phyloP scores from a whole-genome alignment of 805 yeast genomes.

The Brettanomyces naardenensis region DNA sequence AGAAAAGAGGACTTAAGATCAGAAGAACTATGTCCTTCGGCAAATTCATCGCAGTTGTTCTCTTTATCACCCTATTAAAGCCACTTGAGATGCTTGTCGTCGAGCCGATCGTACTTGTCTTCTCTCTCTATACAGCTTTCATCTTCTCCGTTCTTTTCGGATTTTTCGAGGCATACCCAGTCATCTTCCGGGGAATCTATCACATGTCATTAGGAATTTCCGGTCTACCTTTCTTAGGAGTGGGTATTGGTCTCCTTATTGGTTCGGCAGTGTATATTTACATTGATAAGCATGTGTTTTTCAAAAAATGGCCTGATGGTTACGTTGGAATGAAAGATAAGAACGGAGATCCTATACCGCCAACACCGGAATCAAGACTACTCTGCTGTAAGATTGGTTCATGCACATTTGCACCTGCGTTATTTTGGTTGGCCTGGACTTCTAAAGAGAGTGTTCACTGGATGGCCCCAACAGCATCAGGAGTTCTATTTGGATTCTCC shows the following conservation, averaged over 20 bases:
- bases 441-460: too few species aligned
- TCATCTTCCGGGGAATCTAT: constrained; percentile 62
- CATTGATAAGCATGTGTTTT: constrained; percentile 41
- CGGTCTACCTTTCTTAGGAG: constrained; percentile 65
- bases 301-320: constrained; percentile 56
- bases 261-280: constrained; percentile 47
- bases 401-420: too few species aligned
- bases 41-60: too few species aligned
- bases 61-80: too few species aligned
- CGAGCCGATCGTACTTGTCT: too few species aligned
- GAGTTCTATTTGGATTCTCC: too few species aligned
- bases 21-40: too few species aligned
- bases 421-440: too few species aligned
- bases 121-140: constrained; percentile 64
- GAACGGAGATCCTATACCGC: constrained; percentile 45
- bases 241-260: constrained; percentile 55
- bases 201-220: constrained; percentile 51
- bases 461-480: too few species aligned
- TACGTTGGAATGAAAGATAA: constrained; percentile 46
- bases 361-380: constrained; percentile 55
- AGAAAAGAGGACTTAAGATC: too few species aligned
- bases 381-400: too few species aligned
- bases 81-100: too few species aligned
- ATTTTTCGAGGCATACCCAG: constrained; percentile 73
- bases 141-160: constrained; percentile 74